Conservation (phyloP, 129 eudicot genomes). For the Lactuca sativa region DNA sequence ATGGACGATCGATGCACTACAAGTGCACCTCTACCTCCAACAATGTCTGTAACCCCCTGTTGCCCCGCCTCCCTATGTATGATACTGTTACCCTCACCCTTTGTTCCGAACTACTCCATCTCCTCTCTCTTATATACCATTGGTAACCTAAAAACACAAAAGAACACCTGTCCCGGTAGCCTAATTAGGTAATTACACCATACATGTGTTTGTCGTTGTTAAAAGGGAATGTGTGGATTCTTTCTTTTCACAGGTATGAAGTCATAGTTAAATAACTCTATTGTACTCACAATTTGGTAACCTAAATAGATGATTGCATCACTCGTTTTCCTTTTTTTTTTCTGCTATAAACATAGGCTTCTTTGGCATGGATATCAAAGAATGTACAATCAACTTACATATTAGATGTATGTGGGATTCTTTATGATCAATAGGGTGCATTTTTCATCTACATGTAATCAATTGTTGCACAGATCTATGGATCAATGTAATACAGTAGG, state of each 20-base stretch:
- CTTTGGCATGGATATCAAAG: constrained; percentile 99
- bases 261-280: background rate
- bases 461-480: constrained; percentile 2
- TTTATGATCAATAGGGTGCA: constrained; percentile 86
- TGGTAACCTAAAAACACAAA: too few relatives aligned
- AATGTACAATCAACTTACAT: constrained; percentile 81
- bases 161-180: too few relatives aligned
- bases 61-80: too few relatives aligned
- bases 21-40: too few relatives aligned
- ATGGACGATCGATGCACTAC: too few relatives aligned
- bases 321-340: background rate
- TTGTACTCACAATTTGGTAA: too few relatives aligned
- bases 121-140: too few relatives aligned
- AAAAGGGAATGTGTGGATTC: constrained; percentile 94
- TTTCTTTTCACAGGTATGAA: constrained; percentile 81
- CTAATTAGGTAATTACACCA: constrained; percentile 21
- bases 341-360: constrained; percentile 50
- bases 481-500: constrained; percentile 8
- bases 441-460: constrained; percentile 57
- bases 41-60: too few relatives aligned
- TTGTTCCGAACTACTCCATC: too few relatives aligned
- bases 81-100: too few relatives aligned
- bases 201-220: constrained; percentile 90
- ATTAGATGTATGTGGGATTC: constrained; percentile 94
- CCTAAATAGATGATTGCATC: too few relatives aligned